Conservation (phyloP, 805 yeast genomes). For the Kuraishia piskuri region DNA sequence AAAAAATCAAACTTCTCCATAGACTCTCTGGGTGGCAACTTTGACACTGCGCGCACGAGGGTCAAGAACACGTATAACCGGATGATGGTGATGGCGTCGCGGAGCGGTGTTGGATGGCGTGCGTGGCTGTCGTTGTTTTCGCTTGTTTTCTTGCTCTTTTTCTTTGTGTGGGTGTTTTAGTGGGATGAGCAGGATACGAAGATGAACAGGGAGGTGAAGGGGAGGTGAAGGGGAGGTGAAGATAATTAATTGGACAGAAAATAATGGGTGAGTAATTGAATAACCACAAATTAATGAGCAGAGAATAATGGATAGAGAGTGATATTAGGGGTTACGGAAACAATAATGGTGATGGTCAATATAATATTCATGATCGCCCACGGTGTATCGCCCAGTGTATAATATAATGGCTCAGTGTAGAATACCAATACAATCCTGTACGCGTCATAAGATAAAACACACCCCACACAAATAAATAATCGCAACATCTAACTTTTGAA, state of each 20-base stretch:
- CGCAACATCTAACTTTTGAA: not conserved
- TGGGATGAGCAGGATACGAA: not conserved
- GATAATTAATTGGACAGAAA: too few species aligned
- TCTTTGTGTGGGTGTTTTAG: conserved; percentile 30
- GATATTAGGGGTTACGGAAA: too few species aligned
- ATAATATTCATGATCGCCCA: too few species aligned
- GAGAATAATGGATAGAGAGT: too few species aligned
- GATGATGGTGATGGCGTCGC: conserved; percentile 57
- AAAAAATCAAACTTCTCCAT: conserved; percentile 21
- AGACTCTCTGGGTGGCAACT: conserved; percentile 18
- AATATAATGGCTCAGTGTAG: too few species aligned
- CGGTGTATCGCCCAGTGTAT: too few species aligned
- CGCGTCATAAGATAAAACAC: too few species aligned
- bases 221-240: not conserved
- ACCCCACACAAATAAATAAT: not conserved
- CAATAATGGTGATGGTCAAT: too few species aligned
- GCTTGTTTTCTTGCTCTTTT: conserved; percentile 33
- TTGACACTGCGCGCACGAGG: conserved; percentile 25
- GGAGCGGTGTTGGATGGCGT: conserved; percentile 54
- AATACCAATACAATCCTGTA: too few species aligned
- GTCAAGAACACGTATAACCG: conserved; percentile 45
- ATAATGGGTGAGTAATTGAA: too few species aligned
- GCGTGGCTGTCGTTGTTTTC: conserved; percentile 46
- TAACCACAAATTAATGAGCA: too few species aligned
- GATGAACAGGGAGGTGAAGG: not conserved